Conservation (phyloP, 148 eudicot species). For the Dianthus caryophyllus region DNA sequence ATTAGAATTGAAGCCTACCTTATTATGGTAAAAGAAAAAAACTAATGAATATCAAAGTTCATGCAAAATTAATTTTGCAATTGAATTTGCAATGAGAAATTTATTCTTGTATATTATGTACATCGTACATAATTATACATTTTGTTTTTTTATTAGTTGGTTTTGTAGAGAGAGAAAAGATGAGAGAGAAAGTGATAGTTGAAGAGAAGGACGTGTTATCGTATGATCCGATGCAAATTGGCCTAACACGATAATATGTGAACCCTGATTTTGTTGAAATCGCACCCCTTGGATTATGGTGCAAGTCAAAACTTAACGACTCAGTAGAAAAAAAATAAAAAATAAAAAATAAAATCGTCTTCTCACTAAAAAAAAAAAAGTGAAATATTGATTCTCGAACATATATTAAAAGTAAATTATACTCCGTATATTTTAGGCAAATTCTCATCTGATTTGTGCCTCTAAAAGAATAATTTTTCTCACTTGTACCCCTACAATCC, state of each 20-base stretch:
- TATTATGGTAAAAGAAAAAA: background rate
- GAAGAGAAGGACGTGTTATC: constrained; percentile 24
- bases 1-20: constrained; percentile 24
- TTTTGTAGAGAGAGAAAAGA: too few relatives aligned
- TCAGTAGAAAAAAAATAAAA: too few relatives aligned
- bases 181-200: constrained; percentile 18
- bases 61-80: background rate
- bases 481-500: too few relatives aligned
- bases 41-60: background rate
- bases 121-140: too few relatives aligned
- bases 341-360: too few relatives aligned
- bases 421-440: too few relatives aligned
- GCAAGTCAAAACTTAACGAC: constrained; percentile 28
- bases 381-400: too few relatives aligned
- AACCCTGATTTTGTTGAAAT: background rate
- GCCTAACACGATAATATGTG: background rate
- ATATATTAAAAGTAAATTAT: too few relatives aligned
- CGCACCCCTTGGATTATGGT: constrained; percentile 16
- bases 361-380: too few relatives aligned
- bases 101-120: background rate
- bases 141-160: constrained; percentile 11
- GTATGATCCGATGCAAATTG: constrained; percentile 34
- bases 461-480: too few relatives aligned
- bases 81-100: background rate
- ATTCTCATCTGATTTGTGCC: too few relatives aligned